Evolutionary conservation across 768 basidiomycete species (phyloP).

Genomic region (Suillus ampliporus): DNA sequence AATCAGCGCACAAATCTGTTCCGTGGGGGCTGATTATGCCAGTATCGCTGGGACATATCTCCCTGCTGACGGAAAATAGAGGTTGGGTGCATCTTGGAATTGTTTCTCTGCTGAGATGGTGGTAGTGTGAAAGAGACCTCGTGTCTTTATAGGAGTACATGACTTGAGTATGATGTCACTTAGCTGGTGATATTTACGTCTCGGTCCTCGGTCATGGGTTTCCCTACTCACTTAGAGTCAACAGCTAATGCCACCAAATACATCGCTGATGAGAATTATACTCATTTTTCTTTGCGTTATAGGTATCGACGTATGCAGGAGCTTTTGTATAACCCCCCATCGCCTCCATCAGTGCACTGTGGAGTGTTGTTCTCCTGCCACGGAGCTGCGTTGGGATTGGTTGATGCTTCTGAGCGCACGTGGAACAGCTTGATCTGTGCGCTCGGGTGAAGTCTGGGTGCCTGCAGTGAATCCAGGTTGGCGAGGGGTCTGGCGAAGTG

Average conservation of each 20-base stretch:
- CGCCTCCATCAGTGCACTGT: conserved; percentile 11
- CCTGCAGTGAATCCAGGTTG: neutral
- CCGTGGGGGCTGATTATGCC: conserved; percentile 39
- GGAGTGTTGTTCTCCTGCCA: conserved; percentile 14
- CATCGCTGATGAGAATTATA: neutral
- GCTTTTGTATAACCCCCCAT: conserved; percentile 18
- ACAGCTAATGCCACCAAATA: neutral
- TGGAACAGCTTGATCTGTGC: conserved; percentile 10
- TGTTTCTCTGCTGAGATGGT: conserved; percentile 6
- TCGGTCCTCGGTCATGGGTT: neutral
- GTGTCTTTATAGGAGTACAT: conserved; percentile 28
- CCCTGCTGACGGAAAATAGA: conserved; percentile 27
- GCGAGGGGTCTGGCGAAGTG: neutral
- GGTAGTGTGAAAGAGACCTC: conserved; percentile 2
- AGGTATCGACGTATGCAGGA: conserved; percentile 8
- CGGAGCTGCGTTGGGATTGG: conserved; percentile 10
- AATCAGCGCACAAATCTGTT: conserved; percentile 36
- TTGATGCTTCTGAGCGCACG: conserved; percentile 3
- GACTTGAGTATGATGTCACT: conserved; percentile 34
- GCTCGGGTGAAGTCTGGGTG: conserved; percentile 2
- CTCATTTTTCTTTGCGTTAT: neutral
- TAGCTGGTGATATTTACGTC: conserved; percentile 16
- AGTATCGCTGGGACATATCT: conserved; percentile 33
- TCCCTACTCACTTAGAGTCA: neutral
- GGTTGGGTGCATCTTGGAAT: conserved; percentile 30